Evolutionary conservation across 805 yeast genomes (phyloP).

Genomic region (Suhomyces pyralidae): DNA sequence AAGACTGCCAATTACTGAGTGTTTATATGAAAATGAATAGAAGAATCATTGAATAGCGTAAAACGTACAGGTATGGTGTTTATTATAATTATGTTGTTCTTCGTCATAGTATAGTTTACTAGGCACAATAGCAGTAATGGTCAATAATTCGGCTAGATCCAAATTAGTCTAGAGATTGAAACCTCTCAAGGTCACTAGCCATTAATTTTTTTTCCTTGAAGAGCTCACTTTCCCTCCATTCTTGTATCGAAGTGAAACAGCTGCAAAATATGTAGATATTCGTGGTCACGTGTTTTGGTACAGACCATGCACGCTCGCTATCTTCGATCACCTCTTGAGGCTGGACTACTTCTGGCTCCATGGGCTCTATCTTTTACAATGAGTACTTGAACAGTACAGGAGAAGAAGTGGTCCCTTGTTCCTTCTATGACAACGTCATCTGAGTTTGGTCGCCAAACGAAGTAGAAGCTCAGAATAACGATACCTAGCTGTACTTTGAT

Average conservation of each 20-base stretch:
- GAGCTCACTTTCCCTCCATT: constrained; percentile 6
- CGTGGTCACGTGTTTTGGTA: background rate
- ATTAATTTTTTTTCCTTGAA: background rate
- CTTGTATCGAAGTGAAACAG: constrained; percentile 29
- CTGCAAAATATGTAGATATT: constrained; percentile 46
- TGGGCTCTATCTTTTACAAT: background rate
- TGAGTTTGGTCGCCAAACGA: too few relatives aligned
- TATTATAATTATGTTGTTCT: background rate
- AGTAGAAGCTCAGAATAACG: too few relatives aligned
- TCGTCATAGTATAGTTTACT: background rate
- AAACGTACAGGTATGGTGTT: background rate
- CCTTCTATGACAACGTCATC: background rate
- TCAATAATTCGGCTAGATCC: background rate
- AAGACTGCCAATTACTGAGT: background rate
- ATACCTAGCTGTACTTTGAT: background rate
- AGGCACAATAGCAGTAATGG: background rate
- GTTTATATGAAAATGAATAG: background rate
- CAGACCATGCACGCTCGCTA: too few relatives aligned
- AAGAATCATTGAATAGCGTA: background rate
- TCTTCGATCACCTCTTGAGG: constrained; percentile 43
- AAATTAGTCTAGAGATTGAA: constrained; percentile 7
- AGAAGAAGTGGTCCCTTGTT: background rate
- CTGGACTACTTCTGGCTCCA: constrained; percentile 55
- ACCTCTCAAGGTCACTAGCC: constrained; percentile 22
- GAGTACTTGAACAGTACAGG: too few relatives aligned